phyloP scores from a whole-genome alignment of 495 filamentous ascomycete genomes.

The Penicillium parvum region DNA sequence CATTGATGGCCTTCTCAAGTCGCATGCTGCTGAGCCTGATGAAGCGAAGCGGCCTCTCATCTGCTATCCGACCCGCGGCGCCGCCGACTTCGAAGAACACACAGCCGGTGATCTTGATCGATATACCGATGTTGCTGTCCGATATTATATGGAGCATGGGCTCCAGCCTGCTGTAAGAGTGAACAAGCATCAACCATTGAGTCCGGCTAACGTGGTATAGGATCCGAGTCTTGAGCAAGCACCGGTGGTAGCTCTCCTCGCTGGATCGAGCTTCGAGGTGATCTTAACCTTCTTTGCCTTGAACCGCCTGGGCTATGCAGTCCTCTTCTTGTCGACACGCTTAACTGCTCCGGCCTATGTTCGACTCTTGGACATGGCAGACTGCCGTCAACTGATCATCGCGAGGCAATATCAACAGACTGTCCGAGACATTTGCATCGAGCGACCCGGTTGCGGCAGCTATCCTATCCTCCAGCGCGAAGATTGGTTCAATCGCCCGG shows the following conservation, averaged over 20 bases:
- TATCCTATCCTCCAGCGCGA: constrained; percentile 11
- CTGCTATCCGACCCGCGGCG: constrained; percentile 20
- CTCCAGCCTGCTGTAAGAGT: constrained; percentile 18
- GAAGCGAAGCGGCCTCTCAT: constrained; percentile 15
- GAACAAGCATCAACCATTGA: neutral
- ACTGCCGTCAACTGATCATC: constrained; percentile 37
- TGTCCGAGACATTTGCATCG: constrained; percentile 14
- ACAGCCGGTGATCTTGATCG: constrained; percentile 22
- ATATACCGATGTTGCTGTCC: constrained; percentile 24
- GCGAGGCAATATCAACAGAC: constrained; percentile 13
- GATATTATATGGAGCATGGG: constrained; percentile 21
- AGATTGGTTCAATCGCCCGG: constrained; percentile 19
- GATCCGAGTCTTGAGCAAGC: constrained; percentile 18
- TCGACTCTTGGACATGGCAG: constrained; percentile 43
- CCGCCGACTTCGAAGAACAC: constrained; percentile 25
- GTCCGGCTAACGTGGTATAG: constrained; percentile 1
- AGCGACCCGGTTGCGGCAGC: constrained; percentile 9
- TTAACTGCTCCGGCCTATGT: constrained; percentile 47
- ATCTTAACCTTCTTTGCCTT: constrained; percentile 51
- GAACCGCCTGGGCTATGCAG: constrained; percentile 51
- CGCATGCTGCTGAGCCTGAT: constrained; percentile 21
- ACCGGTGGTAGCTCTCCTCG: constrained; percentile 47
- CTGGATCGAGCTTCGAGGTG: constrained; percentile 51
- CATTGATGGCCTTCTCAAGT: constrained; percentile 23
- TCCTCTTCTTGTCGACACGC: constrained; percentile 53